Base-by-base conservation (phyloP, 345 rosid genomes). In the Hirschfeldia incana region DNA sequence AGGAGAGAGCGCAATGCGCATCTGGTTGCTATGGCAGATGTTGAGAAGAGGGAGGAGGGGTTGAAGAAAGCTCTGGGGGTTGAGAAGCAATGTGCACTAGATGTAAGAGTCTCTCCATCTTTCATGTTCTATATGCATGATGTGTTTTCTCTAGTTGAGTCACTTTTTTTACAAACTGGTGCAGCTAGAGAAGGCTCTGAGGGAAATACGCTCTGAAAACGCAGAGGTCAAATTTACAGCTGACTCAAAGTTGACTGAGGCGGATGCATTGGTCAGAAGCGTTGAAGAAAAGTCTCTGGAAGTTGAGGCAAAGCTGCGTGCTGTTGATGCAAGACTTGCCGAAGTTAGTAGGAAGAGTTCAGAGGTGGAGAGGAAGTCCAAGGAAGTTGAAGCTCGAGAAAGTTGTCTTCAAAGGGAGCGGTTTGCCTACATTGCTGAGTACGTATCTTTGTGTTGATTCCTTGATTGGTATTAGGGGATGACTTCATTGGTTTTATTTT, bases 141-240 rank as follows among this genome's bases (percentile, higher is more conserved):
- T 57, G 1, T 57, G 10, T 21, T 17, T 53, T 3, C 5, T 57
- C 30, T 28, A 11, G 28, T 61, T 61, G 36, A 5, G 36, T 61
- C 26, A 63, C 27, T 15, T 8, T n/a, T 15, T 8, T n/a, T 15
- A 4, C 21, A 4, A 37, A 57, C 74, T 79, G 55, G 11, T 83
- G 85, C 84, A 94, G 97, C 81, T 94, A 34, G 99, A 93, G 85
- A 93, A 89, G 88, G 85, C 94, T 55, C 79, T 95, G 85, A 90
- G 85, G 32, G 93, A 93, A 71, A 83, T 95, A 87, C 99, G 92
- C 57, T 82, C 94, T 55, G 99, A 93, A 79, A 85, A 87, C 76
- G 99, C 98, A 21, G 94, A 93, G 82, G 85, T 91, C 59, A 95
- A 93, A 84, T 93, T 93, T 74, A 91, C 93, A 33, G 94, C 97